Base-by-base conservation (phyloP, 305 asterid species). In the Stenogyne calaminthoides region DNA sequence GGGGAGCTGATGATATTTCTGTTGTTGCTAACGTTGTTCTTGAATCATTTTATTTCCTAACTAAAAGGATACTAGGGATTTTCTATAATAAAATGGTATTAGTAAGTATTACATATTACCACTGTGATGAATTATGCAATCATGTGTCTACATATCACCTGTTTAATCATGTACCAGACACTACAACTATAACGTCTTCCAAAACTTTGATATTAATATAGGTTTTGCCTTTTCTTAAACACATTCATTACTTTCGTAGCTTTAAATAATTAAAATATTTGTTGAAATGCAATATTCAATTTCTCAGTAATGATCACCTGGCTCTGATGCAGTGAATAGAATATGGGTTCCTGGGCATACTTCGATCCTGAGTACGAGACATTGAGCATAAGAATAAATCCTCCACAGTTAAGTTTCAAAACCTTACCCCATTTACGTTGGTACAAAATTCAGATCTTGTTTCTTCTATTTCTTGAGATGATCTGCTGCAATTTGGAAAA, bases 341-440 rank as follows among this genome's bases (percentile, higher is more conserved):
- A 29, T 52, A 85, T 85, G 84, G 82, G 84, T 71, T 87, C 90
- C 71, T 83, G 93, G 95, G 95, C 99, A 2, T 94, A 94, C 83
- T 94, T 94, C 66, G 99, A 94, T 88, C 99, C 99, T 6, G 99
- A 94, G 80, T 94, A 94, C 59, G 99, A 94, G 78, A 91, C 96
- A 3, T 80, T 94, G 62, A 94, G 92, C 89, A 84, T 91, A 89
- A 81, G 99, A 84, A 91, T 94, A 75, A 94, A 94, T 78, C 99
- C 99, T 77, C 99, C 99, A 58, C 96, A 93, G 99, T 94, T 77
- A 68, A 68, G 88, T 86, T 70, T 80, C 76, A 4, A 34, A 32
- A 32, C 36, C 36, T 32, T 32, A 32, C 36, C 36, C 36, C 7
- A 3, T 32, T 32, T 32, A 32, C 36, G 7, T 32, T 32, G 36